Evolutionary conservation across 164 flowering plant genomes (phyloP), one percentile per base, ranked within the genome.

Genomic region (Brasenia schreberi): DNA sequence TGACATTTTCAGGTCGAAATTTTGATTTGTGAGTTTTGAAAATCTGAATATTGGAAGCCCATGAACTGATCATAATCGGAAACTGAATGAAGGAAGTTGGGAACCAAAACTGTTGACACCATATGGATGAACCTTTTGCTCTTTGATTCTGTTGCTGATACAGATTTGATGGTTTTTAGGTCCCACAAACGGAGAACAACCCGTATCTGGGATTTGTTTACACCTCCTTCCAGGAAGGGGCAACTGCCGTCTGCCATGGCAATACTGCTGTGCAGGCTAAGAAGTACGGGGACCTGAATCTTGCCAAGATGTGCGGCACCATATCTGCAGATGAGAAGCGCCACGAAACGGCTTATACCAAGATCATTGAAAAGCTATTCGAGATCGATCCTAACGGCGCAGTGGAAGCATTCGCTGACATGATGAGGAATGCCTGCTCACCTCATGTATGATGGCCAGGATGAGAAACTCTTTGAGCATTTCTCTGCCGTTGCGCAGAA

Each of bases 151-250:
- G 7, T 71, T 42, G 19, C 43, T 42, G 19, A 33, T 33, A 16
- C 5, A 23, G 2, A 33, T 33, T 33, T 33, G 39, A 33, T 33
- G 39, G 39, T 33, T 64, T 11, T 17, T 18, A 17, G 53, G n/a
- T 42, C 19, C 18, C 19, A 44, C 65, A 63, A 12, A 17, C 43
- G 67, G 87, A 81, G 49, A 81, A 81, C 75, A 80, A 67, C 69
- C 85, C 87, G 14, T 81, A 83, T 71, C 80, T 80, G 66, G 82
- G 81, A 43, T 77, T 80, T 77, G 76, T 83, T 64, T 83, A 81
- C 77, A 81, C 86, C 43, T 82, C 84, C n/a, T 80, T 82, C 60
- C 84, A 82, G 69, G 86, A 82, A 75, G 74, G 84, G 68, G 84
- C 86, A 44, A 83, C 83, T 58, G 79, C 77, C 73, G 66, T 83